Conservation (phyloP, 768 basidiomycete species). For the Trametes maxima region DNA sequence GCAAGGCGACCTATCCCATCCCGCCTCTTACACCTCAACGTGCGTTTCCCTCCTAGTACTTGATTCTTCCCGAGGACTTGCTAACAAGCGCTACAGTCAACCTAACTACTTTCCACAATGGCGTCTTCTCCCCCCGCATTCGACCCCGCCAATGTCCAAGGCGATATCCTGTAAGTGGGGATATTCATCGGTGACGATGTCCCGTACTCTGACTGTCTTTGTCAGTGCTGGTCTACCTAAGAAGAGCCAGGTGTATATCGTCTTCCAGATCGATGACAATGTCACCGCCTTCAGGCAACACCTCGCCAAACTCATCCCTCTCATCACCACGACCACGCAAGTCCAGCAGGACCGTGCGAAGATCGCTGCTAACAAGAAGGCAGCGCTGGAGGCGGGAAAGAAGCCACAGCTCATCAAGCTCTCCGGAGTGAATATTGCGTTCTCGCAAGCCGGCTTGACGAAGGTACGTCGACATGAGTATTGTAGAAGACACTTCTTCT, state of each 20-base stretch:
- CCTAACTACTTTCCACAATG: no score
- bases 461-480: constrained; percentile 32
- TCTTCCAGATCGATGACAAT: constrained; percentile 53
- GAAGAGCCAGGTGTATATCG: constrained; percentile 52
- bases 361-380: constrained; percentile 26
- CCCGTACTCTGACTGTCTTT: neutral
- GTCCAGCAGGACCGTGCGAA: constrained; percentile 30
- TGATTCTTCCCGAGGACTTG: neutral
- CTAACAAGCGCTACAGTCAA: neutral
- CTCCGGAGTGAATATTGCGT: constrained; percentile 53
- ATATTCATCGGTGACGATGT: neutral
- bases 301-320: constrained; percentile 42
- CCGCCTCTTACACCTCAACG: neutral
- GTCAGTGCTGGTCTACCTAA: constrained; percentile 56
- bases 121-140: constrained; percentile 12
- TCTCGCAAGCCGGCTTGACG: constrained; percentile 51
- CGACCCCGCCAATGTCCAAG: constrained; percentile 32
- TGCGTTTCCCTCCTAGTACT: neutral
- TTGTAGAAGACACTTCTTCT: neutral
- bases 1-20: neutral
- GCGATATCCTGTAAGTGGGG: constrained; percentile 29
- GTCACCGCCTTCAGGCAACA: constrained; percentile 45
- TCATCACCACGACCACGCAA: constrained; percentile 49
- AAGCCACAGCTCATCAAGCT: constrained; percentile 39
- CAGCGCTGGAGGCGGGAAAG: constrained; percentile 26